Evolutionary conservation across 2,329 filamentous ascomycete species (phyloP).

Genomic region (Dothideomycetes sp.): DNA sequence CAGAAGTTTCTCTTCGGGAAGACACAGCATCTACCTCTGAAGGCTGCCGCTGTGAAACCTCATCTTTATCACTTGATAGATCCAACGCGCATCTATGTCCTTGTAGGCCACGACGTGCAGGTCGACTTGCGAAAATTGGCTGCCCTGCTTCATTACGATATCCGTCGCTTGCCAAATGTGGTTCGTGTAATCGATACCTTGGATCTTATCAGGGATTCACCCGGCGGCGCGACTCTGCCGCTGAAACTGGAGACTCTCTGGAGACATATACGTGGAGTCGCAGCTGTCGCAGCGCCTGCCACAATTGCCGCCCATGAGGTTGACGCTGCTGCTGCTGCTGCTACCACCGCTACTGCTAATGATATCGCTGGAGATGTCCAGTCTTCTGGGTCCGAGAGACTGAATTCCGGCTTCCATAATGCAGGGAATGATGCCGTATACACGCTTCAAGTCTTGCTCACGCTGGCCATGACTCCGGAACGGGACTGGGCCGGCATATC

Average conservation of each 20-base stretch:
- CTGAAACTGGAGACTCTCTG: background rate
- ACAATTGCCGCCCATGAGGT: no score
- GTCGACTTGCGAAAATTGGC: conserved; percentile 2
- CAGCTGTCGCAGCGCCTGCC: background rate
- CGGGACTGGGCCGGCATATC: no score
- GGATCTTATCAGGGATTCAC: background rate
- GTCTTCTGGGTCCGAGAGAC: background rate
- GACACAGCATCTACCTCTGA: background rate
- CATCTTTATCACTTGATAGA: background rate
- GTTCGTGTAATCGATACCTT: conserved; percentile 4
- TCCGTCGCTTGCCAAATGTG: background rate
- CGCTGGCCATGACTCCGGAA: conserved; percentile 12
- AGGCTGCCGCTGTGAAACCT: no score
- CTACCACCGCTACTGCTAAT: background rate
- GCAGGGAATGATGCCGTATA: conserved; percentile 22
- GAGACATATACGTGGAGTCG: background rate
- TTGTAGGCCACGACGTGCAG: conserved; percentile 4
- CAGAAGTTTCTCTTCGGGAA: background rate
- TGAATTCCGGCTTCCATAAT: conserved; percentile 39
- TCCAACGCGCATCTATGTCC: conserved; percentile 1
- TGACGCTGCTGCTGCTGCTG: background rate
- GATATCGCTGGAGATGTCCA: background rate
- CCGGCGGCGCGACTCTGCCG: background rate
- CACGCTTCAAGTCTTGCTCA: conserved; percentile 16
- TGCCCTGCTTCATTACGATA: background rate